These are phyloP conservation scores for Eutrema yunnanense DNA, from an alignment of 345 rosid species.

Conservation along the genomic window DNA sequence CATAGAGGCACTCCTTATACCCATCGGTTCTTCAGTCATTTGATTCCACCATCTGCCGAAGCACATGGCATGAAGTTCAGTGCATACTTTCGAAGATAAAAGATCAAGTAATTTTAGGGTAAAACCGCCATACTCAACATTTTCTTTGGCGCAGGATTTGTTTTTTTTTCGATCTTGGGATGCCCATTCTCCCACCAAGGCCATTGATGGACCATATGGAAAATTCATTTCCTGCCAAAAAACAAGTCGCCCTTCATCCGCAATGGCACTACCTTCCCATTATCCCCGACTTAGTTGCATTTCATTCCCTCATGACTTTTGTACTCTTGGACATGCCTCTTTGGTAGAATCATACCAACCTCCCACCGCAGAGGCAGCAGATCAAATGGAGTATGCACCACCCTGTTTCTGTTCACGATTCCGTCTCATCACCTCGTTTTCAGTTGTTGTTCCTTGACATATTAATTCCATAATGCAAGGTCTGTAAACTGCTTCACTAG, in stretches of 20 bases:
- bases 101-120: conserved; percentile 35
- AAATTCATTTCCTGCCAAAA: conserved; percentile 47
- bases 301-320: conserved; percentile 68
- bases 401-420: conserved; percentile 53
- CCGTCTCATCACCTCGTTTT: conserved; percentile 71
- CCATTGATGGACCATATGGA: conserved; percentile 64
- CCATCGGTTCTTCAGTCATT: background rate
- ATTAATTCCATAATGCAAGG: conserved; percentile 72
- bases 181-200: conserved; percentile 47
- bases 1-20: background rate
- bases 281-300: conserved; percentile 56
- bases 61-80: conserved; percentile 26
- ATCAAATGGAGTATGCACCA: conserved; percentile 40
- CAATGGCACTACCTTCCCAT: conserved; percentile 61
- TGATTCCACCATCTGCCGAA: background rate
- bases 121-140: conserved; percentile 79
- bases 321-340: conserved; percentile 65
- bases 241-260: conserved; percentile 49
- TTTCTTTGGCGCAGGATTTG: conserved; percentile 89
- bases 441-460: conserved; percentile 84
- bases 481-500: conserved; percentile 73
- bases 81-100: conserved; percentile 33
- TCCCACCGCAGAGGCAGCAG: conserved; percentile 71
- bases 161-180: conserved; percentile 35
- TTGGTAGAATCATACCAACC: conserved; percentile 52